phyloP scores from a whole-genome alignment of 2,329 filamentous ascomycete genomes.

The Fusarium sp. region DNA sequence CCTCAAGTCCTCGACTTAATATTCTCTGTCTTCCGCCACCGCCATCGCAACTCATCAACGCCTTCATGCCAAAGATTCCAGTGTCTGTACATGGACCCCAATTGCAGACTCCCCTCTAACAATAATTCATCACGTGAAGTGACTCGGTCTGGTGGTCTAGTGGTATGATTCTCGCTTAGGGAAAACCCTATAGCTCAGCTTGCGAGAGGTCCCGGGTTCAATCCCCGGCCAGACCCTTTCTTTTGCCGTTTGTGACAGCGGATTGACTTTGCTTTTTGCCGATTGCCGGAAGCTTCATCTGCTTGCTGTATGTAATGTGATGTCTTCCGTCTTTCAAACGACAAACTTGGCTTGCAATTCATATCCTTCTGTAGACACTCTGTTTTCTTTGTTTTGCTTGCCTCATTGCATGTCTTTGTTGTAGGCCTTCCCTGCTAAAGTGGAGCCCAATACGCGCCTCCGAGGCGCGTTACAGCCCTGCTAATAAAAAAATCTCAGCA shows the following conservation, averaged over 20 bases:
- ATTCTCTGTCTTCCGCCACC: too few relatives aligned
- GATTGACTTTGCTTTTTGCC: neutral
- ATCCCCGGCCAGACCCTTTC: constrained; percentile 57
- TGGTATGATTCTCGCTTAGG: constrained; percentile 52
- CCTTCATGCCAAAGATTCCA: too few relatives aligned
- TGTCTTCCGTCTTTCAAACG: too few relatives aligned
- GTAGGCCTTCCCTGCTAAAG: neutral
- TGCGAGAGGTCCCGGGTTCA: constrained; percentile 62
- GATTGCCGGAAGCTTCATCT: too few relatives aligned
- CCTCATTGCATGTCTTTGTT: neutral
- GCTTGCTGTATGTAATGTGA: neutral
- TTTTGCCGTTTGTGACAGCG: neutral
- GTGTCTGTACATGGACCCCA: neutral
- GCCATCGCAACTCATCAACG: too few relatives aligned
- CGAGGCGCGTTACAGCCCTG: neutral
- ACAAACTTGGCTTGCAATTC: too few relatives aligned
- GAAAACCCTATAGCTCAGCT: constrained; percentile 44
- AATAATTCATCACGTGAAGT: constrained; percentile 25
- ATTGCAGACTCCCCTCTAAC: rapidly evolving
- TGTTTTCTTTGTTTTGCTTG: neutral
- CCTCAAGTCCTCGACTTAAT: too few relatives aligned
- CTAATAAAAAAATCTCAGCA: neutral
- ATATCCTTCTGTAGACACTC: neutral
- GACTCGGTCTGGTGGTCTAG: constrained; percentile 46
- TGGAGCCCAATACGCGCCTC: neutral